phyloP scores from a whole-genome alignment of 805 yeast genomes.

The Yarrowia sp. region DNA sequence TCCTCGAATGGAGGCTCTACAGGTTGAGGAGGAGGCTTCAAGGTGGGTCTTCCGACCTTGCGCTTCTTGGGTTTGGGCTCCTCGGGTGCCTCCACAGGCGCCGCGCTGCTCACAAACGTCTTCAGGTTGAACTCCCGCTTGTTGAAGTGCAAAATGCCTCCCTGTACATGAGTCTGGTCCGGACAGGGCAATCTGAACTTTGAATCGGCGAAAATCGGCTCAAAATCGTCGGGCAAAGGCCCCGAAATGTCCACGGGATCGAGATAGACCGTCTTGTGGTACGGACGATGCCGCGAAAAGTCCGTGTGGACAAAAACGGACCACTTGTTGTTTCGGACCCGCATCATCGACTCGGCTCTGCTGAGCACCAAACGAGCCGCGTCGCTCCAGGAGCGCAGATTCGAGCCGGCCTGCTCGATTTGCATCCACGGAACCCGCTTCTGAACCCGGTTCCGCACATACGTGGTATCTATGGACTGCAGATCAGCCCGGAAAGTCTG shows the following conservation, averaged over 20 bases:
- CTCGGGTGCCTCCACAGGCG: neutral
- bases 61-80: conserved; percentile 21
- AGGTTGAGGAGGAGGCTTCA: neutral
- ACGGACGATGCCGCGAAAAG: neutral
- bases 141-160: neutral
- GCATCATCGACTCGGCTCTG: neutral
- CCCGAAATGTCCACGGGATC: conserved; percentile 9
- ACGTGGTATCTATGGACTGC: conserved; percentile 19
- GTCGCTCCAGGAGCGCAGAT: neutral
- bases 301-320: neutral
- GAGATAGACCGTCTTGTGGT: conserved; percentile 7
- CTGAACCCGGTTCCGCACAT: conserved; percentile 14
- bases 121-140: conserved; percentile 5
- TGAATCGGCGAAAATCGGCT: neutral
- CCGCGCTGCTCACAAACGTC: conserved; percentile 2
- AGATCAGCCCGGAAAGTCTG: conserved; percentile 1
- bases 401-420: neutral
- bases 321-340: neutral
- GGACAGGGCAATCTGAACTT: conserved; percentile 3
- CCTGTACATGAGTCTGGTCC: neutral
- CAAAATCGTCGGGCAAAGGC: conserved; percentile 4
- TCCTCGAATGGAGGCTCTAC: neutral
- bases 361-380: conserved; percentile 14
- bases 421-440: conserved; percentile 23
- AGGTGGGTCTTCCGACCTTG: neutral